A percentile compares a stretch with the other conserved stretches of the same genome.
Conservation (phyloP, 2,329 filamentous ascomycete species). For the Penicillium sp. region DNA sequence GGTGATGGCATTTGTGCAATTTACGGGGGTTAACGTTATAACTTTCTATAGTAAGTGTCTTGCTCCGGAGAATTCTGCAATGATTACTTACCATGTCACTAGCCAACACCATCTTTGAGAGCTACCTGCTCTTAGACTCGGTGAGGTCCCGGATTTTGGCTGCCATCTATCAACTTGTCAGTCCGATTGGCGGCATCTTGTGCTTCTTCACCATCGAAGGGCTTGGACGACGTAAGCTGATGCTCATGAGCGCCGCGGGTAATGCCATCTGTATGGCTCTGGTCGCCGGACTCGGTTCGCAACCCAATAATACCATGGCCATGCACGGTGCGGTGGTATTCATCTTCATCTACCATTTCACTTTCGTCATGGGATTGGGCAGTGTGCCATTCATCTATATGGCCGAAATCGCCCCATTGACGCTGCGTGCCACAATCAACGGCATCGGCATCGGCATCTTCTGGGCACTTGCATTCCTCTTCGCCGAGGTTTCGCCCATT, state of each 20-base stretch:
- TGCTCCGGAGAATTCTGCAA: background rate
- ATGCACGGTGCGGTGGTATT: conserved; percentile 20
- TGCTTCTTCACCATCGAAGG: conserved; percentile 17
- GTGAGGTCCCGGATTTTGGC: conserved; percentile 11
- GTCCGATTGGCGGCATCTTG: conserved; percentile 10
- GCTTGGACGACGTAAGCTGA: conserved; percentile 16
- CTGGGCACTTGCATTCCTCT: conserved; percentile 18
- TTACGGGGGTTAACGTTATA: conserved; percentile 14
- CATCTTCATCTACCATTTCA: conserved; percentile 22
- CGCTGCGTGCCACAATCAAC: conserved; percentile 22
- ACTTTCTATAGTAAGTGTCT: conserved; percentile 15
- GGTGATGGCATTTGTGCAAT: conserved; percentile 11
- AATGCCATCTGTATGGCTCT: conserved; percentile 16
- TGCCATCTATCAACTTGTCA: conserved; percentile 11
- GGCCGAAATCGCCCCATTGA: conserved; percentile 18
- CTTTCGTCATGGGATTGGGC: conserved; percentile 21
- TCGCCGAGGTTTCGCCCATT: conserved; percentile 20
- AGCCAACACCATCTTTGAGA: conserved; percentile 18
- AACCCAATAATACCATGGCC: conserved; percentile 9
- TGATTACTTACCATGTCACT: background rate
- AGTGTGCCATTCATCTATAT: conserved; percentile 23
- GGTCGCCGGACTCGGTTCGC: conserved; percentile 17
- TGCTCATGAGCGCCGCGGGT: conserved; percentile 17
- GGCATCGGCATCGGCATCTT: conserved; percentile 21
- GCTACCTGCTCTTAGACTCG: conserved; percentile 8